These are phyloP conservation scores for Apiotrichum laibachii DNA, from an alignment of 1,284 basidiomycete genomes.

Conservation along the genomic window DNA sequence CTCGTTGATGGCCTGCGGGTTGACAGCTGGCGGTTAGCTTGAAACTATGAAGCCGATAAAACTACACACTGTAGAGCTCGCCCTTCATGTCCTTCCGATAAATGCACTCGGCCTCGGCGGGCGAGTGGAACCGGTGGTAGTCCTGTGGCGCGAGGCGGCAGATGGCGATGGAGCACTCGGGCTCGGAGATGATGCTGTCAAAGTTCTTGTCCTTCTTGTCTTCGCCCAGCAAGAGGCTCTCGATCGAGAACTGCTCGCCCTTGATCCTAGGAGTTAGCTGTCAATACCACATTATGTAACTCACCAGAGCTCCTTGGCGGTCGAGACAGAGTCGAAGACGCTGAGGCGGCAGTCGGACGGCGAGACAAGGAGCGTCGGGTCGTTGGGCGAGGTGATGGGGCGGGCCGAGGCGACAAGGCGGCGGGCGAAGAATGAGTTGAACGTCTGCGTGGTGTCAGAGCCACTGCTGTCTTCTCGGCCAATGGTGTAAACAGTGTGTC, in stretches of 20 bases:
- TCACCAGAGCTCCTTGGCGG: slow-evolving; percentile 67
- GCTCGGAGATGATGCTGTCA: slow-evolving; percentile 33
- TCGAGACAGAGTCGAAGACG: slow-evolving; percentile 61
- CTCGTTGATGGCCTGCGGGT: slow-evolving; percentile 75
- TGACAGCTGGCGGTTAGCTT: slow-evolving; percentile 31
- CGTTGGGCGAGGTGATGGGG: slow-evolving; percentile 61
- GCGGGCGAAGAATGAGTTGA: slow-evolving; percentile 80
- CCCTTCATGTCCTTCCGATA: slow-evolving; percentile 55
- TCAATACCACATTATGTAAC: slow-evolving; percentile 6
- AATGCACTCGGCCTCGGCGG: slow-evolving; percentile 62
- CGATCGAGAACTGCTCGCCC: slow-evolving; percentile 67
- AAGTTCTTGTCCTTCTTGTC: slow-evolving; percentile 56
- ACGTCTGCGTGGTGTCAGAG: slow-evolving; percentile 51
- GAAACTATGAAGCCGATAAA: not conserved
- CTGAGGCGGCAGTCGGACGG: slow-evolving; percentile 73
- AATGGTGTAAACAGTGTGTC: not conserved
- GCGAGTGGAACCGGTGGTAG: slow-evolving; percentile 81
- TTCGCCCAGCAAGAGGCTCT: slow-evolving; percentile 59
- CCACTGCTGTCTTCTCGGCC: not conserved
- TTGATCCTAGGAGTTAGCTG: slow-evolving; percentile 60
- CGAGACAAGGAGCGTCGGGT: slow-evolving; percentile 60
- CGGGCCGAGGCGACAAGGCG: slow-evolving; percentile 65
- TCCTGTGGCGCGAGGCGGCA: slow-evolving; percentile 70
- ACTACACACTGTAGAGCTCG: slow-evolving; percentile 43
- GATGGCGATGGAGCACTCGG: slow-evolving; percentile 26